A percentile compares a stretch with the other conserved stretches of the same genome.
phyloP scores from a whole-genome alignment of 257 asterid genomes.

The Solanum bukasovii region DNA sequence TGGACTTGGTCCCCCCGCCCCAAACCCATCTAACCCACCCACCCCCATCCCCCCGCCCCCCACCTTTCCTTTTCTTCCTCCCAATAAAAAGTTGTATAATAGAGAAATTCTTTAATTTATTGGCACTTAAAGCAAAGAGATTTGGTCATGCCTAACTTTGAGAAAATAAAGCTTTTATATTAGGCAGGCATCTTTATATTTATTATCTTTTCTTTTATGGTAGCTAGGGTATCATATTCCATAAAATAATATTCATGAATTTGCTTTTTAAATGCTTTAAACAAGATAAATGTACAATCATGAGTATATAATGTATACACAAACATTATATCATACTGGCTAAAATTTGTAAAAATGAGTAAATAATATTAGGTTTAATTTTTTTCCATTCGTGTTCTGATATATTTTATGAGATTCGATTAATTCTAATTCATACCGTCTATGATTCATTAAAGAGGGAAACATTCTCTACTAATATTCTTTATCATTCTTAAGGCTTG shows the following conservation, averaged over 20 bases:
- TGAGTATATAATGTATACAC: background rate
- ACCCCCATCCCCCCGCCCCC: background rate
- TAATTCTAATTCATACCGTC: accelerated
- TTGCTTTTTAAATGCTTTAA: background rate
- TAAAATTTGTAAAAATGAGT: background rate
- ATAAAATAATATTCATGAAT: background rate
- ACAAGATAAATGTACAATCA: background rate
- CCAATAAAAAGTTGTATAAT: background rate
- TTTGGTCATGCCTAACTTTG: background rate
- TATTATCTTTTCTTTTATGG: background rate
- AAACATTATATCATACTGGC: background rate
- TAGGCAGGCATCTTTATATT: background rate
- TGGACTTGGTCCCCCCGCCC: background rate
- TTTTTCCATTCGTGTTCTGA: background rate
- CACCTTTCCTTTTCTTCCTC: background rate
- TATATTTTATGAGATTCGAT: background rate
- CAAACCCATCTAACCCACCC: too few relatives aligned
- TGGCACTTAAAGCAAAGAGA: background rate
- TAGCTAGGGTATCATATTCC: background rate
- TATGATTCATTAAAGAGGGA: background rate
- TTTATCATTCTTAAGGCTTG: background rate
- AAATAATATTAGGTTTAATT: background rate
- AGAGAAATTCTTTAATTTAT: background rate
- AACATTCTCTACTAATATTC: background rate
- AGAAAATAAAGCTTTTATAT: background rate